Conservation (phyloP, 352 stramenopile genomes). For the Saprolegnia parasitica region DNA sequence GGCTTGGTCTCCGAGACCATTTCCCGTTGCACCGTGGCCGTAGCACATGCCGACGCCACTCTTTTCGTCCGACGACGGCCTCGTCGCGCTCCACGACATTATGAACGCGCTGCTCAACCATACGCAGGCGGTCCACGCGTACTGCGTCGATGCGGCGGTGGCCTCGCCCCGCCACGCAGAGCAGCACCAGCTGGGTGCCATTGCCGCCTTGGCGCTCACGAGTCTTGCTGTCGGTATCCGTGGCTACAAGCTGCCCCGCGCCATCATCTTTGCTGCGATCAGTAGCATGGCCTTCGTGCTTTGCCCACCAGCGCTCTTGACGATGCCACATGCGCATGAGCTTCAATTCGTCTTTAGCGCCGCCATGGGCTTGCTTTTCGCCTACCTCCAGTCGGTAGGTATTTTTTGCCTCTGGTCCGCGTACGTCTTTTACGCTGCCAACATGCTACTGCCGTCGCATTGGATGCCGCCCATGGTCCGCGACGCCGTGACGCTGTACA, state of each 20-base stretch:
- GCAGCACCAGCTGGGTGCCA: not conserved
- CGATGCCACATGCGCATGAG: not conserved
- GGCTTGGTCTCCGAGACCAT: not conserved
- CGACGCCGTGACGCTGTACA: not conserved
- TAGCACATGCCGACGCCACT: not conserved
- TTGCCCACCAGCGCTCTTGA: not conserved
- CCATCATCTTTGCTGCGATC: not conserved
- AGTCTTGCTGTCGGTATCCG: not conserved
- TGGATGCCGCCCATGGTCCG: not conserved
- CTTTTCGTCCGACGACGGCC: slow-evolving; percentile 3
- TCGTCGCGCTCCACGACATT: slow-evolving; percentile 6
- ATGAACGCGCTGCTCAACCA: slow-evolving; percentile 7
- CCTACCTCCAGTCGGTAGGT: slow-evolving; percentile 1
- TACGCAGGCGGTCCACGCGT: not conserved
- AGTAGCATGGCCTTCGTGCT: not conserved
- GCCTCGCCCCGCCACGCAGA: not conserved
- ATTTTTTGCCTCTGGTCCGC: not conserved
- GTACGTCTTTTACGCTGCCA: not conserved
- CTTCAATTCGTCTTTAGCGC: not conserved
- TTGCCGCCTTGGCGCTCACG: not conserved
- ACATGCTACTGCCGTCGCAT: not conserved
- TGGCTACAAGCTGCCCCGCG: slow-evolving; percentile 1
- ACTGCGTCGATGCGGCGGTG: not conserved
- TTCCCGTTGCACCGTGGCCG: not conserved
- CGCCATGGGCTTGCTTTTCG: slow-evolving; percentile 1